Evolutionary conservation across 768 basidiomycete genomes (phyloP), one percentile per base, ranked within the genome.

Genomic region (Tylopilus balloui): DNA sequence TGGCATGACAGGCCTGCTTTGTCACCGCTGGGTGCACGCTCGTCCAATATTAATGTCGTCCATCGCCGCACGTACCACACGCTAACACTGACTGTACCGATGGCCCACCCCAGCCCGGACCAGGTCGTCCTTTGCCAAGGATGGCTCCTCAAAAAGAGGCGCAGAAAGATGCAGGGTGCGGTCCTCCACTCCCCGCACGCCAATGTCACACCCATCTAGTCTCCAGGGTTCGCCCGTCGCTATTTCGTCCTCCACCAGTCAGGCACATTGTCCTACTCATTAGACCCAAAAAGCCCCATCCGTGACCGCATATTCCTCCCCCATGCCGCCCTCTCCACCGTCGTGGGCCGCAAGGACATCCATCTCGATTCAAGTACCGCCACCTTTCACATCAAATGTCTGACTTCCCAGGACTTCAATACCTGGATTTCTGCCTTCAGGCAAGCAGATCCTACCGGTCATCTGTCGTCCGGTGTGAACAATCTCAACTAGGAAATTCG

Each of bases 151-250:
- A 92, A 92, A 73, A 92, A 92, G 70, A 74, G 89, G 57, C 73
- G 89, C 55, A 90, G 88, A 76, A 88, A 80, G 71, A 84, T 91
- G 85, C 90, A 92, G 73, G 89, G 89, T 83, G 57, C 42, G 67
- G 48, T 47, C 32, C 34, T 39, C 29, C 8, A 27, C 28, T 47
- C 25, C 43, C 10, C 19, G 31, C 34, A 3, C 10, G 11, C 4
- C 49, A 46, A n/a, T n/a, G 19, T 20, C 43, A 21, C 32, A 25
- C 36, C 25, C 43, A 52, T 34, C 13, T 1, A 21, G 5, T 43
- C 24, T 36, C 9, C 63, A 91, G 90, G 90, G 10, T 92, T 88
- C 68, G 90, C 89, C 15, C 84, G 87, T 43, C 83, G 88, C 38
- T 89, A 88, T 69, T 92, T 92, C 58, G 77, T 77, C 29, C 72